A percentile compares a stretch with the other conserved stretches of the same genome.
These are phyloP conservation scores for Trametes villosa DNA, from an alignment of 768 basidiomycete species.

Conservation along the genomic window DNA sequence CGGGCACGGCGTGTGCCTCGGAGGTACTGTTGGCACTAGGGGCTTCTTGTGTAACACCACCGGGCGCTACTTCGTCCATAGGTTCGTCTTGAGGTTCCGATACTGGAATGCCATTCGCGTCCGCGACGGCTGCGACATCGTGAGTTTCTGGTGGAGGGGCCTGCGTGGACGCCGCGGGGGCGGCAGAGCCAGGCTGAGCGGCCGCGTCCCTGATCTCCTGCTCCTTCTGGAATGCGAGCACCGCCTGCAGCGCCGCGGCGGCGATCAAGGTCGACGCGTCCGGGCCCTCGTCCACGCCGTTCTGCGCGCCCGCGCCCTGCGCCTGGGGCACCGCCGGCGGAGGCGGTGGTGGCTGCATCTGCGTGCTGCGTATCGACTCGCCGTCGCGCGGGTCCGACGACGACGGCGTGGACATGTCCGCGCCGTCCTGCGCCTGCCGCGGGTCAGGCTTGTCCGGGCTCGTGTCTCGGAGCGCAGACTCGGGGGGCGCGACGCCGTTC, in stretches of 20 bases:
- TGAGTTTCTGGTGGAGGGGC: not conserved
- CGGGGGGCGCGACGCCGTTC: conserved; percentile 19
- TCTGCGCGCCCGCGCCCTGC: not conserved
- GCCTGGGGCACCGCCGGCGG: not conserved
- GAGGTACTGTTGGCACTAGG: too few relatives aligned
- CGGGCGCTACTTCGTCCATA: too few relatives aligned
- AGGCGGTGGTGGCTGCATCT: not conserved
- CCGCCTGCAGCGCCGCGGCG: conserved; percentile 37
- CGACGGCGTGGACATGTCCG: conserved; percentile 1
- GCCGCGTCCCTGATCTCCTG: conserved; percentile 31
- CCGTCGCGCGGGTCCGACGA: not conserved
- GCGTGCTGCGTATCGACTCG: conserved; percentile 1
- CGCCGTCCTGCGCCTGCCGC: not conserved
- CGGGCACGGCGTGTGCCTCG: too few relatives aligned
- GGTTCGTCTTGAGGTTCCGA: too few relatives aligned
- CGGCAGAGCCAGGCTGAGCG: not conserved
- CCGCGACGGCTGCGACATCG: too few relatives aligned
- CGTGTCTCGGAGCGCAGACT: conserved; percentile 19
- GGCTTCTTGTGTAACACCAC: too few relatives aligned
- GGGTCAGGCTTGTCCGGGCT: conserved; percentile 7
- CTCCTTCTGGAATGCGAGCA: conserved; percentile 39
- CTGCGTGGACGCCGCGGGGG: not conserved
- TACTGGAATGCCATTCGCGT: too few relatives aligned
- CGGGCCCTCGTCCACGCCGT: conserved; percentile 3
- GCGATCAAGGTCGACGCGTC: conserved; percentile 23